phyloP scores from a whole-genome alignment of 345 rosid genomes.

The Camelina hispida region DNA sequence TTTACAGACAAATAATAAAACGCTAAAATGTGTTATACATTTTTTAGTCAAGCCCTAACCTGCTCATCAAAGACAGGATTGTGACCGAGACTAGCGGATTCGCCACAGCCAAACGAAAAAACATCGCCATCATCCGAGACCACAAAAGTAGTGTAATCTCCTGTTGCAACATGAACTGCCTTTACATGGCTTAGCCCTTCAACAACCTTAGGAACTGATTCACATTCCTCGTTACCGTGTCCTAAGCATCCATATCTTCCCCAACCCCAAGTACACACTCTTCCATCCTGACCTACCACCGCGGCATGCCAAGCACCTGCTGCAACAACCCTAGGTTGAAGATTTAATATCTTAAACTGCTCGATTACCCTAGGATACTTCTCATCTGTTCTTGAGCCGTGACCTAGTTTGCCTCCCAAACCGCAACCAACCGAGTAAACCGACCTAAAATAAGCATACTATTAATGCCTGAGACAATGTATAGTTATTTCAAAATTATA shows the following conservation, averaged over 20 bases:
- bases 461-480: background rate
- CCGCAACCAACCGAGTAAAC: conserved; percentile 99
- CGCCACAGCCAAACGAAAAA: conserved; percentile 95
- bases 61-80: conserved; percentile 65
- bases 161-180: conserved; percentile 93
- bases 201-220: conserved; percentile 85
- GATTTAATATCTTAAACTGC: conserved; percentile 70
- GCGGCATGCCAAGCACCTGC: conserved; percentile 99
- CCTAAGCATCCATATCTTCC: conserved; percentile 99
- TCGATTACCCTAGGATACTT: conserved; percentile 87
- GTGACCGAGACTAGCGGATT: conserved; percentile 96
- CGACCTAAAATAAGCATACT: conserved; percentile 58
- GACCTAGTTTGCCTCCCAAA: conserved; percentile 98
- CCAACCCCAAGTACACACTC: conserved; percentile 99
- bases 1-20: background rate
- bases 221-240: conserved; percentile 94
- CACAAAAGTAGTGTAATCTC: conserved; percentile 95
- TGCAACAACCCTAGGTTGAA: conserved; percentile 90
- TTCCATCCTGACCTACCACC: conserved; percentile 90
- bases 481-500: background rate
- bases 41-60: conserved; percentile 44
- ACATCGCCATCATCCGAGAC: conserved; percentile 89
- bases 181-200: conserved; percentile 77
- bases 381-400: conserved; percentile 93
- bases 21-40: background rate